phyloP scores from a whole-genome alignment of 179 eudicot genomes.

The Beta lomatogona region DNA sequence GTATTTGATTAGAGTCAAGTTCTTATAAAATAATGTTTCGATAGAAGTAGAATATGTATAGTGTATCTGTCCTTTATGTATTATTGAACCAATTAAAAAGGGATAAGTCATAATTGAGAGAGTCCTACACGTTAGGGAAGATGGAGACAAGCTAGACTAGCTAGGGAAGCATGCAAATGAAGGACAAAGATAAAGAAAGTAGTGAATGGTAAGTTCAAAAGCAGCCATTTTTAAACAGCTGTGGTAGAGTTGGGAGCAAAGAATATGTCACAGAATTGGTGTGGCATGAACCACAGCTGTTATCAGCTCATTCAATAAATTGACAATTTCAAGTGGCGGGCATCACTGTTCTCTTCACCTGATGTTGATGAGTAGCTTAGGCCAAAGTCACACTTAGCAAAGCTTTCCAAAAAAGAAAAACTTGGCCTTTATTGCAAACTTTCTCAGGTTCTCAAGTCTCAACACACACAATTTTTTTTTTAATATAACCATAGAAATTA shows the following conservation, averaged over 20 bases:
- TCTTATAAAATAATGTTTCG: too few species aligned
- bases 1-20: too few species aligned
- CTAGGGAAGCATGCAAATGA: background rate
- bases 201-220: background rate
- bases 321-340: background rate
- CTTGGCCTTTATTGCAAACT: background rate
- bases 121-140: conserved; percentile 1
- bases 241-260: background rate
- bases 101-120: background rate
- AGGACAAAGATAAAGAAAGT: background rate
- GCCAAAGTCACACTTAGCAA: background rate
- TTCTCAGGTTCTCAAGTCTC: background rate
- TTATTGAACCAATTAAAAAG: too few species aligned
- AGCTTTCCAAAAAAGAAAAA: background rate
- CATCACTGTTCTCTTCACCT: conserved; percentile 5
- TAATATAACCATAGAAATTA: too few species aligned
- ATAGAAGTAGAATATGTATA: too few species aligned
- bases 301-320: background rate
- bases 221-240: conserved; percentile 13
- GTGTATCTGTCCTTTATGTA: too few species aligned
- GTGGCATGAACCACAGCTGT: conserved; percentile 13
- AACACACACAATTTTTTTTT: too few species aligned
- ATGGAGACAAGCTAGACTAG: background rate
- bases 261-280: background rate
- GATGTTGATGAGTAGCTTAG: conserved; percentile 4